Conservation (phyloP, 768 basidiomycete species). For the Pilatotrama ljubarskyi region DNA sequence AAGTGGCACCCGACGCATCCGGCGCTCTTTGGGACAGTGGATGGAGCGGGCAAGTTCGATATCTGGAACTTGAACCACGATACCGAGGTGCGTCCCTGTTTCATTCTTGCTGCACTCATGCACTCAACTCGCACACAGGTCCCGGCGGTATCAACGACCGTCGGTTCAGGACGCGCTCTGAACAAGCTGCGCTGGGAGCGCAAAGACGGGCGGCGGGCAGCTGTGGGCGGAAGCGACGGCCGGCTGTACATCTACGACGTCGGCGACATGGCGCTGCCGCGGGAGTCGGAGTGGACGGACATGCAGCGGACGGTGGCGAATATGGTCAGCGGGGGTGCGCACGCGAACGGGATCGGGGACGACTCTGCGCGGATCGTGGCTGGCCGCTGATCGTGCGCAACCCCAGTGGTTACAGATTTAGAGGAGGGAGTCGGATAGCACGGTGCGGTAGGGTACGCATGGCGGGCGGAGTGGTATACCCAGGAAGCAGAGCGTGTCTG, state of each 20-base stretch:
- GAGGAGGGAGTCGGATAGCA: not conserved
- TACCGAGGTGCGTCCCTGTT: constrained; percentile 73
- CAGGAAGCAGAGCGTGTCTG: not conserved
- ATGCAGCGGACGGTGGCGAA: constrained; percentile 84
- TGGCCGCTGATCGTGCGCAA: constrained; percentile 7
- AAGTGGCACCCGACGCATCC: constrained; percentile 98
- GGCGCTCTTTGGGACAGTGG: constrained; percentile 89
- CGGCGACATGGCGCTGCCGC: constrained; percentile 84
- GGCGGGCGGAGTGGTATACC: constrained; percentile 1
- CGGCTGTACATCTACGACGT: constrained; percentile 93
- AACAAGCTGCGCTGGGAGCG: constrained; percentile 97
- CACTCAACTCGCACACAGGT: constrained; percentile 53
- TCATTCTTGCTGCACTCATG: not conserved
- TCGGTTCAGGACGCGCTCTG: constrained; percentile 79
- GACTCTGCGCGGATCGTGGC: constrained; percentile 33
- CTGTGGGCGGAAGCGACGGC: constrained; percentile 90
- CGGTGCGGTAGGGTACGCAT: not conserved
- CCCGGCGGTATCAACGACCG: constrained; percentile 82
- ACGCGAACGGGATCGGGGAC: constrained; percentile 36
- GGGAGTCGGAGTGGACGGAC: constrained; percentile 93
- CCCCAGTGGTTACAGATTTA: not conserved
- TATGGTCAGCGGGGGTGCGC: constrained; percentile 49
- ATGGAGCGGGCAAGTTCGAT: constrained; percentile 95
- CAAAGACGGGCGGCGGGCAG: constrained; percentile 88
- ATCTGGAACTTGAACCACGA: constrained; percentile 98